Evolutionary conservation across 495 filamentous ascomycete species (phyloP).

Genomic region (Parathielavia hyrcaniae): DNA sequence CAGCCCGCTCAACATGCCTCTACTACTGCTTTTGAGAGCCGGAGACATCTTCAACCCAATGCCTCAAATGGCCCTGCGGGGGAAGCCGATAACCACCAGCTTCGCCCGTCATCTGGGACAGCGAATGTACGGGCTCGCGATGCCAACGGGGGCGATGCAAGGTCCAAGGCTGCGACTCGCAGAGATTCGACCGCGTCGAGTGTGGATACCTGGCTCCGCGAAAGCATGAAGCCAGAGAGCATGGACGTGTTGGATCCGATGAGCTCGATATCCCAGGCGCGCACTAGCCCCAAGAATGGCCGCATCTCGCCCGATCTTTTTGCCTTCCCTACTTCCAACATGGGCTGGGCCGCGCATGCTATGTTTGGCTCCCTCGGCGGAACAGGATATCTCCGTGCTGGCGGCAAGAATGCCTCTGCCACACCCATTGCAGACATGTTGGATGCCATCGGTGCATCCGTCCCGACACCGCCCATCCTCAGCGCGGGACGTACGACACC

Average conservation of each 20-base stretch:
- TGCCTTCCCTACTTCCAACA: constrained; percentile 35
- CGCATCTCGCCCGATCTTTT: constrained; percentile 43
- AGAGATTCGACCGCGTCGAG: constrained; percentile 28
- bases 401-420: constrained; percentile 10
- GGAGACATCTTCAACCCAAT: constrained; percentile 11
- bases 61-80: constrained; percentile 5
- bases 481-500: constrained; percentile 26
- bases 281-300: constrained; percentile 18
- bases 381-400: constrained; percentile 31
- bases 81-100: constrained; percentile 24
- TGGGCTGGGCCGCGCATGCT: constrained; percentile 38
- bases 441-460: constrained; percentile 35
- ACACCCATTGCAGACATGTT: constrained; percentile 35
- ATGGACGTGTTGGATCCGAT: constrained; percentile 18
- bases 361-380: constrained; percentile 41
- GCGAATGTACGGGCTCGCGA: neutral
- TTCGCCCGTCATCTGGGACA: neutral
- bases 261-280: constrained; percentile 26
- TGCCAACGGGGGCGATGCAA: constrained; percentile 26
- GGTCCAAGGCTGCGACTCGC: neutral
- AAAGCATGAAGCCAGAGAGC: constrained; percentile 36
- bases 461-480: constrained; percentile 26
- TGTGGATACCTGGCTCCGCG: constrained; percentile 42
- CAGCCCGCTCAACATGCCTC: constrained; percentile 20
- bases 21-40: constrained; percentile 28